Conservation (phyloP, 2,329 filamentous ascomycete genomes). For the Trichoderma harzianum region DNA sequence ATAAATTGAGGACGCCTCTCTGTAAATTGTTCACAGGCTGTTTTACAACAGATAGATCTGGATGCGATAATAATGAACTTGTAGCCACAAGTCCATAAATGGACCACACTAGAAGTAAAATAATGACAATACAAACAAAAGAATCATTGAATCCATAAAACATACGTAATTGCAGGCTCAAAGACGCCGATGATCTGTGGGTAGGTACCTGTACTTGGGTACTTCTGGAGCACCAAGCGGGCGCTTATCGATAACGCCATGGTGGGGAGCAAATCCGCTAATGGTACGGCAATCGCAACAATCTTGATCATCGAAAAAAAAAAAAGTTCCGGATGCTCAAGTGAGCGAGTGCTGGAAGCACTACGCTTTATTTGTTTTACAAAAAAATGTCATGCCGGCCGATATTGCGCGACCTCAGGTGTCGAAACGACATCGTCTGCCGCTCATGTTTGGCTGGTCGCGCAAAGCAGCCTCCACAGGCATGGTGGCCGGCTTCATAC, state of each 20-base stretch:
- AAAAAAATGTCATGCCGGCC: constrained; percentile 37
- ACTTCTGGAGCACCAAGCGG: not conserved
- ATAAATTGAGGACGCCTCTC: not conserved
- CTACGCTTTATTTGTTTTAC: not conserved
- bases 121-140: not conserved
- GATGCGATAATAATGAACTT: not conserved
- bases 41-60: not conserved
- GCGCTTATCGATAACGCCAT: constrained; percentile 11
- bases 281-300: not conserved
- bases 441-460: constrained; percentile 36
- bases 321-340: constrained; percentile 9
- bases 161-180: not conserved
- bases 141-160: not conserved
- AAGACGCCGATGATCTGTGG: not conserved
- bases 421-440: constrained; percentile 37
- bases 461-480: constrained; percentile 27
- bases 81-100: not conserved
- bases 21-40: not conserved
- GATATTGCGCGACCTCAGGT: constrained; percentile 34
- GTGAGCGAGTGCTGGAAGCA: constrained; percentile 17
- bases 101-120: not conserved
- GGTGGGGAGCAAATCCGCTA: constrained; percentile 5
- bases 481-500: constrained; percentile 33
- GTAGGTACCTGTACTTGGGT: not conserved
- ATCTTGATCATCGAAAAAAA: not conserved